Base-by-base conservation (phyloP, 1,284 basidiomycete genomes). In the Puccinia triticina region DNA sequence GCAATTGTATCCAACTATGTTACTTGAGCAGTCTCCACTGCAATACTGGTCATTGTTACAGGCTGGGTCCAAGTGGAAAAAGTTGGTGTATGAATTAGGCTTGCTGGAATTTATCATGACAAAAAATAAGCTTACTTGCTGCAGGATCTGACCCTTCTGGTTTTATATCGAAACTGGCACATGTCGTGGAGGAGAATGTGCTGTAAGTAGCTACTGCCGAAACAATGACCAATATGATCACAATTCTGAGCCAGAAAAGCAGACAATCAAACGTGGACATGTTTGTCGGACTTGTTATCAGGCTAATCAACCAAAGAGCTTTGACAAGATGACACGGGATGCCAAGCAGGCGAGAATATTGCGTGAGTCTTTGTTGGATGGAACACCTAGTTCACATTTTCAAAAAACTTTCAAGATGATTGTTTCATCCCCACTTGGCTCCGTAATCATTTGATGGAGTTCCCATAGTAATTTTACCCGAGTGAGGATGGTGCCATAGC, bases 21-120 rank as follows among this genome's bases (percentile, higher is more conserved):
- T 34, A 43, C 64, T 67, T 21, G 23, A 23, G 64, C 64, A 67
- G 5, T n/a, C 64, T 23, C 29, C 21, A n/a, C 64, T 67, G 37
- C 64, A 67, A 40, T 67, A 16, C 64, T 37, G 34, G 18, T 67
- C 64, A 10, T n/a, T 18, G 37, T 67, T 67, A n/a, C 64, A 67
- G 2, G 34, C 64, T 67, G 18, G 7, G 29, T 43, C n/a, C 8
- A 43, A 64, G 23, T 21, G 23, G 14, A 43, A 67, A 40, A 0
- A 37, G 2, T 34, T 43, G 1, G 8, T 64, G 29, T n/a, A 5
- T n/a, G n/a, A 59, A 59, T n/a, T n/a, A 5, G 14, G 12, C 61
- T 18, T 37, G 32, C 5, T 3, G 34, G 10, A 12, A 12, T 16
- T 14, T 37, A 32, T 37, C 5, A 14, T 7, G 21, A 29, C 16